phyloP scores from a whole-genome alignment of 768 basidiomycete species.

The Auricularia sp. region DNA sequence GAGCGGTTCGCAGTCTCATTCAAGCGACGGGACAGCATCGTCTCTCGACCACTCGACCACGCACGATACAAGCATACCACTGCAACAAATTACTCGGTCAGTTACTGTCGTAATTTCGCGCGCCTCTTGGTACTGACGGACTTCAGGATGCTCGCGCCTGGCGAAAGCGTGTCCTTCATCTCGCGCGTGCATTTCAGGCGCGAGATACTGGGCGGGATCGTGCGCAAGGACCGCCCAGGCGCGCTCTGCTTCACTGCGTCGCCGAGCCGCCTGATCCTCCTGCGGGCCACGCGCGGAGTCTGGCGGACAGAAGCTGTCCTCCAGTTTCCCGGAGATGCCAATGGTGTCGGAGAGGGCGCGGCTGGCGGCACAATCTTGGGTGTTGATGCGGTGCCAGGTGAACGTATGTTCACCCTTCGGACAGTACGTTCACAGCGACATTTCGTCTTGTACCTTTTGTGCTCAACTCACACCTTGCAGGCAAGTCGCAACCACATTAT shows the following conservation, averaged over 20 bases:
- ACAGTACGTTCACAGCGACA: not conserved
- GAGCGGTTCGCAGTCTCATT: not conserved
- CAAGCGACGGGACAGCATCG: not conserved
- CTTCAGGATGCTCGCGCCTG: not conserved
- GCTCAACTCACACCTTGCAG: not conserved
- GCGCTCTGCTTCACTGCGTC: not conserved
- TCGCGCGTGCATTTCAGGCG: not conserved
- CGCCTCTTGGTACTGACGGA: not conserved
- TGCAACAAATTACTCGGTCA: not conserved
- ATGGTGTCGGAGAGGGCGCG: not conserved
- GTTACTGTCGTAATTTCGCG: not conserved
- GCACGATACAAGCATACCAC: not conserved
- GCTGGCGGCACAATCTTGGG: not conserved
- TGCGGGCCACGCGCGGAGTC: not conserved
- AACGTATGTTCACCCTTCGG: not conserved
- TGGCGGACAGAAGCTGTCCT: not conserved
- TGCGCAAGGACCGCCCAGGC: not conserved
- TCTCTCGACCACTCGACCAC: not conserved
- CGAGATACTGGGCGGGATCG: not conserved
- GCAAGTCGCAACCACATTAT: not conserved
- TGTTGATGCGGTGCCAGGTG: not conserved
- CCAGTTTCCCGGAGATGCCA: not conserved
- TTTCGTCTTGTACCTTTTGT: not conserved
- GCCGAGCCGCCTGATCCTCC: not conserved
- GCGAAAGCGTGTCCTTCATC: not conserved